A percentile compares a stretch with the other conserved stretches of the same genome.
phyloP scores from a whole-genome alignment of 179 eudicot genomes.

The Spinacia oleracea region DNA sequence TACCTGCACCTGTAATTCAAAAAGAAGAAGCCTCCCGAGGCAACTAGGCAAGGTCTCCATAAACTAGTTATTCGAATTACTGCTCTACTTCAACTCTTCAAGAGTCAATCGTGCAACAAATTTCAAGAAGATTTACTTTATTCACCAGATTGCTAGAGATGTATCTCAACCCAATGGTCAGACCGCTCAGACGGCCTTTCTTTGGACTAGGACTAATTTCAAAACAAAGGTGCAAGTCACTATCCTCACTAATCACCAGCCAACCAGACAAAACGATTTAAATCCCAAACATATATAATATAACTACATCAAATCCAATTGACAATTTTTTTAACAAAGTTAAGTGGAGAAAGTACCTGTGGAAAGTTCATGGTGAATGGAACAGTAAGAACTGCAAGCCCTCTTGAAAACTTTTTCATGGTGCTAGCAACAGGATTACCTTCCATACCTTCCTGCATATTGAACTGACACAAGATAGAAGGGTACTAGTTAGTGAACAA shows the following conservation, averaged over 20 bases:
- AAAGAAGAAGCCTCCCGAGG: not conserved
- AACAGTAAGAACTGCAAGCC: slow-evolving; percentile 67
- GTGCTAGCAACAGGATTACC: slow-evolving; percentile 89
- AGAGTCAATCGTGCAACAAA: not conserved
- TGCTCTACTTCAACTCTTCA: not conserved
- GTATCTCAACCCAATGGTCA: not conserved
- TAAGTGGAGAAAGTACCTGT: slow-evolving; percentile 45
- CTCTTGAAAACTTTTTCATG: slow-evolving; percentile 85
- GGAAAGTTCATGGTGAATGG: slow-evolving; percentile 83
- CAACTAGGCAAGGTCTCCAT: not conserved
- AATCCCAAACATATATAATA: not conserved
- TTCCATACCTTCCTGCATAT: slow-evolving; percentile 94
- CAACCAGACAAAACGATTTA: not conserved
- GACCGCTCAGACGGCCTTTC: not conserved
- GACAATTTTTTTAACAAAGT: not conserved
- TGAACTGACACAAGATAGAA: slow-evolving; percentile 49
- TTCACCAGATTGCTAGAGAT: not conserved
- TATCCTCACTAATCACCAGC: not conserved
- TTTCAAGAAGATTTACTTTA: not conserved
- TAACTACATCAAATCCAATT: not conserved
- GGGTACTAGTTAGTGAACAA: not conserved
- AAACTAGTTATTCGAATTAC: not conserved
- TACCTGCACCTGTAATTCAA: not conserved
- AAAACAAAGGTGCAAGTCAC: not conserved
- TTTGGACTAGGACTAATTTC: not conserved